phyloP scores from a whole-genome alignment of 345 rosid genomes.

The Raphanus sativus region DNA sequence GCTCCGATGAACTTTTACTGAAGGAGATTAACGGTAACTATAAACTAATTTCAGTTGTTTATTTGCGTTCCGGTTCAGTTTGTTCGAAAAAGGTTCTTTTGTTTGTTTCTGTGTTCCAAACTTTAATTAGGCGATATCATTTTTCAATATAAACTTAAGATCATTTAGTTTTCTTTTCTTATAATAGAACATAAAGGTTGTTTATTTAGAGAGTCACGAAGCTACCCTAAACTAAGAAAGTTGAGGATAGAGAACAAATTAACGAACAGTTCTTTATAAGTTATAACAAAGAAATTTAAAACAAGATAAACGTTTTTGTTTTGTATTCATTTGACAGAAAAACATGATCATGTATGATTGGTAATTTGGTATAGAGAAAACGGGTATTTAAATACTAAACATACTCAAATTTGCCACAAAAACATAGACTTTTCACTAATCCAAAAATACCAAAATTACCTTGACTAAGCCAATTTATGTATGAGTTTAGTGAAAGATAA shows the following conservation, averaged over 20 bases:
- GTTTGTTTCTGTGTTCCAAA: conserved; percentile 18
- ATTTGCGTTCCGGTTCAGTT: conserved; percentile 20
- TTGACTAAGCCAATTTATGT: too few relatives aligned
- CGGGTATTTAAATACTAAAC: too few relatives aligned
- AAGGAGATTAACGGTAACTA: conserved; percentile 18
- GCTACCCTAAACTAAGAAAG: background rate
- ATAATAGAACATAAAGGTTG: conserved; percentile 29
- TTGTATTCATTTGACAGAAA: background rate
- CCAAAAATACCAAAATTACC: too few relatives aligned
- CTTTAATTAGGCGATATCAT: conserved; percentile 4
- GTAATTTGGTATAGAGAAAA: background rate
- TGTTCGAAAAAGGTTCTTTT: conserved; percentile 6
- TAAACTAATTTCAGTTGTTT: conserved; percentile 31
- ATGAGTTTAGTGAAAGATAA: too few relatives aligned
- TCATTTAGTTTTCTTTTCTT: background rate
- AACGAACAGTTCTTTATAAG: background rate
- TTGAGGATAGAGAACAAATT: background rate
- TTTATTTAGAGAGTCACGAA: conserved; percentile 17
- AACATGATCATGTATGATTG: background rate
- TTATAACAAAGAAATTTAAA: background rate
- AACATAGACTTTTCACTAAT: too few relatives aligned
- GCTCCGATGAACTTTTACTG: conserved; percentile 16
- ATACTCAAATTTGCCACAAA: too few relatives aligned
- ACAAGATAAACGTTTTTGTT: background rate
- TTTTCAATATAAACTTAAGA: background rate